Base-by-base conservation (phyloP, 352 stramenopile species). In the Phytophthora idaei region DNA sequence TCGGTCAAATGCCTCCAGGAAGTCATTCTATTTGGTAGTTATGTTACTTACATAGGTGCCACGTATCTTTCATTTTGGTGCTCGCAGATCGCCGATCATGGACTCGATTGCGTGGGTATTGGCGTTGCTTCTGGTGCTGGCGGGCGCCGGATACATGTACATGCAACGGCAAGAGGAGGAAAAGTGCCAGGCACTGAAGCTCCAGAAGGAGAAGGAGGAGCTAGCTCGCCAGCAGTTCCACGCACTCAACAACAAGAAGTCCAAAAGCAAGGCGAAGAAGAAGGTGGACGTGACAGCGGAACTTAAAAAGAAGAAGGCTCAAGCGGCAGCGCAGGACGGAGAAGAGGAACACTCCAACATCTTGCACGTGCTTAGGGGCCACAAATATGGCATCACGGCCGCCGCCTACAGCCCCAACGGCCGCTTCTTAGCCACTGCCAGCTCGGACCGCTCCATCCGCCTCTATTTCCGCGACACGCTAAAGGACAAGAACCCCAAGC, bases 351-450 rank as follows among this genome's bases (percentile, higher is more conserved):
- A 93, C 55, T 32, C 63, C 0, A 67, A 61, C 32, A 56, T 88
- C 2, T 12, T 81, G 17, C 76, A 89, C 39, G 67, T 83, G 37
- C 65, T 94, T 41, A 87, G 81, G 56, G 84, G 84, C 15, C 86
- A 94, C 66, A 94, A 90, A 69, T 91, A 84, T 41, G 67, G 62
- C 25, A 51, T 93, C 61, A 92, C 84, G 12, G 76, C 82, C 8
- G 81, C 67, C 0, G 82, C 81, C 0, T 94, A 90, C 67, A 91
- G 82, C 52, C 86, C 86, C 11, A 94, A 94, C 46, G 83, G 80
- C 31, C 80, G 83, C n/a, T 92, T 94, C 57, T 44, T 94, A 32
- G 86, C 81, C 39, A 94, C 86, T 1, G 77, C 78, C 21, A 91
- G 83, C 71, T 86, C 79, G 3, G 86, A 94, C 62, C 86, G 86